phyloP scores from a whole-genome alignment of 192 early-diverging fungal genomes.

The Backusella circina region DNA sequence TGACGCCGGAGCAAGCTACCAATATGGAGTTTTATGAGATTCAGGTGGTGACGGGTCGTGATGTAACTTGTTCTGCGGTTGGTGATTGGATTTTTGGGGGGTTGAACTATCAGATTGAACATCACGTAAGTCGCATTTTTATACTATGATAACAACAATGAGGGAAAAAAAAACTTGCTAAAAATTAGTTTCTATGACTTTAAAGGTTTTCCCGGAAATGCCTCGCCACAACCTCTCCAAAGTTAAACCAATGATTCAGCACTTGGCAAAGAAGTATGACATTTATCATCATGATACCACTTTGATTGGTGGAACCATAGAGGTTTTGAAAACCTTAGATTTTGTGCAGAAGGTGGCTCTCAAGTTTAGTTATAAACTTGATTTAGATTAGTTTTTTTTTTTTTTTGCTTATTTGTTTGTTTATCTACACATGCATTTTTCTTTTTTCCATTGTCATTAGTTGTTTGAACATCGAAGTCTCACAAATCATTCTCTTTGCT shows the following conservation, averaged over 20 bases:
- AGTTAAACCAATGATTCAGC: constrained; percentile 54
- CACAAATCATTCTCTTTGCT: neutral
- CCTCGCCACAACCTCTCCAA: constrained; percentile 69
- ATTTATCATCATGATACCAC: constrained; percentile 6
- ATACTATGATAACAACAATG: neutral
- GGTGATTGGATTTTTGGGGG: constrained; percentile 82
- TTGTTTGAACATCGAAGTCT: neutral
- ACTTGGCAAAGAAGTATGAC: constrained; percentile 28
- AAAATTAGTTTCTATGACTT: neutral
- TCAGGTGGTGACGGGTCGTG: constrained; percentile 72
- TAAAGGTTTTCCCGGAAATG: constrained; percentile 67
- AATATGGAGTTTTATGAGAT: constrained; percentile 74
- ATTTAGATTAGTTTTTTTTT: constrained; percentile 10
- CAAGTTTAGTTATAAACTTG: constrained; percentile 22
- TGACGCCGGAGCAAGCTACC: constrained; percentile 55
- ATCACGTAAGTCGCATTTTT: constrained; percentile 57
- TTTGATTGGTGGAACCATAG: constrained; percentile 18
- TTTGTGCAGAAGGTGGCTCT: constrained; percentile 24
- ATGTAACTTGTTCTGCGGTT: constrained; percentile 57
- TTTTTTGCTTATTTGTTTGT: neutral
- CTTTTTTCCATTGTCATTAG: neutral
- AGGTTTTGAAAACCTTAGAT: constrained; percentile 27
- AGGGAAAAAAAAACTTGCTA: neutral
- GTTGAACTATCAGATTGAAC: constrained; percentile 84
- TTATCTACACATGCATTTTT: neutral